Base-by-base conservation (phyloP, 352 stramenopile genomes). In the Vaucheria bursata region DNA sequence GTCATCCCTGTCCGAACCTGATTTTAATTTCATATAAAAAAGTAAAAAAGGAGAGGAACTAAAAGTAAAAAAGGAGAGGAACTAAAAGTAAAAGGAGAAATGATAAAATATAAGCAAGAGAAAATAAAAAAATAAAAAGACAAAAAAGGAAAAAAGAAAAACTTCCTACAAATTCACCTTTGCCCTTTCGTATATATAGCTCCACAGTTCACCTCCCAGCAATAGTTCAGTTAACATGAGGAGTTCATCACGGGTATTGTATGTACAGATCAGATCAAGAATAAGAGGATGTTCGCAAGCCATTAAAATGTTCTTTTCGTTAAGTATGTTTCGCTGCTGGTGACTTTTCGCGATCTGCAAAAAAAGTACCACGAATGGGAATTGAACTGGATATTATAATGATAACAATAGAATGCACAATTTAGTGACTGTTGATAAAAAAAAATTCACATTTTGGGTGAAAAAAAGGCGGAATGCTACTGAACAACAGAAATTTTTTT, bases 191-290 rank as follows among this genome's bases (percentile, higher is more conserved):
- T 81, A 81, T 91, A 92, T 79, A 96, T 88, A 36, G 85, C 64
- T 88, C 87, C 81, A 98, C 90, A 85, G 98, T 95, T 68, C 93
- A 85, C 81, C 93, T 0, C 96, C 95, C 75, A 98, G 94, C 1
- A 98, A 91, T n/a, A 98, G 88, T 80, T 98, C 94, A 67, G 98
- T 94, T 33, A 99, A 88, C 94, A 99, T 98, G 86, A 97, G 98
- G 35, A 99, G 85, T 80, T 96, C 90, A 80, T 96, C 90, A 66
- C 90, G 81, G 77, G 98, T 94, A 81, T 96, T 88, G 80, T 95
- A 98, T 0, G 95, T 98, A 75, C 92, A 89, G 71, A 96, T 87
- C 50, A 99, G 88, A 83, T 96, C 94, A 39, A 98, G 89, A 73
- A 99, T 94, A 84, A 99, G 98, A 52, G 96, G 94, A 86, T 99